Base-by-base conservation (phyloP, 306 rosid genomes). In the Vachellia collinsii region DNA sequence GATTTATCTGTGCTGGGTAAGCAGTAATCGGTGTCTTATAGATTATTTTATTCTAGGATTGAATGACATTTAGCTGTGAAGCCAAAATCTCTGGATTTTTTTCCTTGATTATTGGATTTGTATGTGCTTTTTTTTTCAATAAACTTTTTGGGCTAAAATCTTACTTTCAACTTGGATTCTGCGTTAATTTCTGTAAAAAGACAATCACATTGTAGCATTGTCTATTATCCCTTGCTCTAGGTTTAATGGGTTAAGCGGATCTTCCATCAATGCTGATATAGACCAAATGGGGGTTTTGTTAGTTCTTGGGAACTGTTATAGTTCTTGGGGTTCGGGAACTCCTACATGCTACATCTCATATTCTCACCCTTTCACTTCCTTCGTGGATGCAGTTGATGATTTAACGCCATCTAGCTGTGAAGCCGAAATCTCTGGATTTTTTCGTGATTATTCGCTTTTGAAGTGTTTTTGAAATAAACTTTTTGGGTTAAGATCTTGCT, bases 261-360 rank as follows among this genome's bases (percentile, higher is more conserved):
- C 79, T 19, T n/a, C 64, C 34, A 44, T 58, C 58, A 80, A 86
- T 86, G 87, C 85, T 86, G 65, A 79, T 22, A 72, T 83, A 25
- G 20, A 43, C 20, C 22, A 4, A 17, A 58, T 70, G 67, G 87
- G 72, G 69, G 68, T 81, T 83, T 78, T 77, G 64, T 74, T 72
- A 77, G 80, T 86, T 69, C 78, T 39, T 58, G 44, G 51, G 41
- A 83, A 83, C 69, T 86, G 67, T 47, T 72, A 20, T 80, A 74
- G 81, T 86, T 86, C 79, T 83, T 73, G 84, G 84, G 76, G 85
- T 86, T 86, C 72, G 80, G 83, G 70, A 86, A 80, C 77, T 77
- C 83, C 81, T 62, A 69, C 77, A 85, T 73, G 34, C 34, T 29
- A 29, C 34, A 29, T 29, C 2, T 2, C 34, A 29, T 29, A 29